These are phyloP conservation scores for Lecanicillium sp. DNA, from an alignment of 2,329 filamentous ascomycete species.

Conservation along the genomic window DNA sequence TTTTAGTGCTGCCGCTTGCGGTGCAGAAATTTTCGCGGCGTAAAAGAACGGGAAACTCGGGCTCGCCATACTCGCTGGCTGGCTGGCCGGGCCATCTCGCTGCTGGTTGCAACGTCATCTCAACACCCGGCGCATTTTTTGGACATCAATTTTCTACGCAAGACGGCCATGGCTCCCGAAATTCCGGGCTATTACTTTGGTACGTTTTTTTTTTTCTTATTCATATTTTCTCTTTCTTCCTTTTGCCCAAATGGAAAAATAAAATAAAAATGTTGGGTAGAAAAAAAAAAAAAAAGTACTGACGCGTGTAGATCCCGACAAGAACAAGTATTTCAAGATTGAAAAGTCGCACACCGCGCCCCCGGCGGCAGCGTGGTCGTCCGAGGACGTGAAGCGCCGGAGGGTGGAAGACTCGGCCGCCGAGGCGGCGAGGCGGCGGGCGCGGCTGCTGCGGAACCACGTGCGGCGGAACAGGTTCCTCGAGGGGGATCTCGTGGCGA, in stretches of 20 bases:
- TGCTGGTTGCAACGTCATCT: too few relatives aligned
- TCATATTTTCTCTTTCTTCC: background rate
- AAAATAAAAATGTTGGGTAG: background rate
- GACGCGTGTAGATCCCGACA: constrained; percentile 42
- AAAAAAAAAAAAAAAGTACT: background rate
- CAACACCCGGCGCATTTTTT: too few relatives aligned
- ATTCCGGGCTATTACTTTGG: constrained; percentile 54
- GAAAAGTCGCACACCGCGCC: constrained; percentile 51
- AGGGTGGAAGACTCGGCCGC: constrained; percentile 37
- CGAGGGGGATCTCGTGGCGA: constrained; percentile 27
- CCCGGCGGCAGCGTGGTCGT: constrained; percentile 45
- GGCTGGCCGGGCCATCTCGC: too few relatives aligned
- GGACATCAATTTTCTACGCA: background rate
- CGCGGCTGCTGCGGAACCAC: constrained; percentile 29
- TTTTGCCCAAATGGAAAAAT: background rate
- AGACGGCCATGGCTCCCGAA: constrained; percentile 24
- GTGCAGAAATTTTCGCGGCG: too few relatives aligned
- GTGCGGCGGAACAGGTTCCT: constrained; percentile 32
- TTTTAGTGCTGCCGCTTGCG: too few relatives aligned
- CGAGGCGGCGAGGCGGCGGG: constrained; percentile 21
- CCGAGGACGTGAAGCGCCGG: constrained; percentile 52
- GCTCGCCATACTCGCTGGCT: too few relatives aligned
- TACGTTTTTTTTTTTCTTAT: constrained; percentile 19
- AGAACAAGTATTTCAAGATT: constrained; percentile 63
- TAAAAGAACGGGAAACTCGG: too few relatives aligned